phyloP scores from a whole-genome alignment of 2,329 filamentous ascomycete genomes.

The Pestalotiopsis sp. region DNA sequence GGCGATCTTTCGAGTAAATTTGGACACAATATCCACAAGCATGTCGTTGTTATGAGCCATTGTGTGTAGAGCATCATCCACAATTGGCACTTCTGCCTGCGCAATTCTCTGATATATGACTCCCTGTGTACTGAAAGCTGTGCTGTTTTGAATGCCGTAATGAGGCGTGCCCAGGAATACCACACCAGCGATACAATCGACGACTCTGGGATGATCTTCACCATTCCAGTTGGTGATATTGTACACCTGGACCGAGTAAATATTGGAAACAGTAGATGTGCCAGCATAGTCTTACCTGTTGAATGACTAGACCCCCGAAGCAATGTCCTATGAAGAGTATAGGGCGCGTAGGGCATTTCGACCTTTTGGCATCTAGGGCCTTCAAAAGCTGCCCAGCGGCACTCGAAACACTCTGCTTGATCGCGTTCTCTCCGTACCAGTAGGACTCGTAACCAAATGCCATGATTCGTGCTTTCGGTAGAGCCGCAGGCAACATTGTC shows the following conservation, averaged over 20 bases:
- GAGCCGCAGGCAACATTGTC: not conserved
- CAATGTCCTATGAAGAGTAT: slow-evolving; percentile 2
- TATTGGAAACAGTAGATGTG: not conserved
- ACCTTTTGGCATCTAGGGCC: not conserved
- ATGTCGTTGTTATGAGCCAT: not conserved
- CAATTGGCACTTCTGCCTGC: not conserved
- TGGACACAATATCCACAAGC: not conserved
- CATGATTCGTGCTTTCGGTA: slow-evolving; percentile 3
- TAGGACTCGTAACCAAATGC: not conserved
- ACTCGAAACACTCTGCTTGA: not conserved
- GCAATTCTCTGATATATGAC: not conserved
- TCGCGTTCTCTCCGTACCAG: not conserved
- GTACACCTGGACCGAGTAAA: not conserved
- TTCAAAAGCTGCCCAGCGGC: not conserved
- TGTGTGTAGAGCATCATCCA: not conserved
- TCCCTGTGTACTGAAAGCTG: not conserved
- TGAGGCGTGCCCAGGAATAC: slow-evolving; percentile 7
- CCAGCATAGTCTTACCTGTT: not conserved
- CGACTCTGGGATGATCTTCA: not conserved
- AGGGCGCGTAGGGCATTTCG: not conserved
- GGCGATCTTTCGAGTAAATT: not conserved
- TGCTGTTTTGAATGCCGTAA: not conserved
- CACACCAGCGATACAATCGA: not conserved
- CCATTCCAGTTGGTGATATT: not conserved
- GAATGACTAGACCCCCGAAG: not conserved